Percentiles rank a stretch among this genome's conserved stretches.
Conservation (phyloP, 495 filamentous ascomycete species). For the Penicillium atrosanguineum region DNA sequence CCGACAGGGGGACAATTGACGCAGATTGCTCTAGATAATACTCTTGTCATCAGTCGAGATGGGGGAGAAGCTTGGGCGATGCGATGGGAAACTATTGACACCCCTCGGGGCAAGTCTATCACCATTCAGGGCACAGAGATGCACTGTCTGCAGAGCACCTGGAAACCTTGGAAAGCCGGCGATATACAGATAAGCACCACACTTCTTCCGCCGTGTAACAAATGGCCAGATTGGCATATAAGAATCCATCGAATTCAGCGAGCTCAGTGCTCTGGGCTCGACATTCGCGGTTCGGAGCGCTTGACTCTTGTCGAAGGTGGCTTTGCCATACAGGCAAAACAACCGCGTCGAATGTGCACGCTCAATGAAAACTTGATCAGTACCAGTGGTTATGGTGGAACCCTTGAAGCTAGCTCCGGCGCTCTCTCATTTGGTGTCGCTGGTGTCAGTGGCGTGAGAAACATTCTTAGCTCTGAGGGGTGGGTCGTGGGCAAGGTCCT, state of each 20-base stretch:
- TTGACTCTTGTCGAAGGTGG: conserved; percentile 18
- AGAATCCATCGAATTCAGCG: conserved; percentile 9
- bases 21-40: conserved; percentile 15
- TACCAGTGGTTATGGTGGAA: background rate
- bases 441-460: background rate
- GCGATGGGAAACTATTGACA: conserved; percentile 4
- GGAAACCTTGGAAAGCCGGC: conserved; percentile 12
- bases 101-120: background rate
- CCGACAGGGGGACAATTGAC: conserved; percentile 10
- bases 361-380: background rate
- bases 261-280: conserved; percentile 1
- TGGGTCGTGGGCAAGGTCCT: background rate
- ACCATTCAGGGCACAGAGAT: background rate
- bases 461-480: background rate
- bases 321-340: conserved; percentile 11
- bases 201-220: conserved; percentile 10
- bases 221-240: conserved; percentile 18
- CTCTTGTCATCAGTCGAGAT: conserved; percentile 9
- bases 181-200: conserved; percentile 10
- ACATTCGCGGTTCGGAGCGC: too few species aligned
- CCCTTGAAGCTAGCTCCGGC: background rate
- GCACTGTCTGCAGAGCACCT: background rate
- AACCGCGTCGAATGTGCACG: background rate
- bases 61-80: conserved; percentile 15
- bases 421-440: conserved; percentile 5